Conservation (phyloP, 2,329 filamentous ascomycete genomes). For the Rhytidhysteron rufulum region DNA sequence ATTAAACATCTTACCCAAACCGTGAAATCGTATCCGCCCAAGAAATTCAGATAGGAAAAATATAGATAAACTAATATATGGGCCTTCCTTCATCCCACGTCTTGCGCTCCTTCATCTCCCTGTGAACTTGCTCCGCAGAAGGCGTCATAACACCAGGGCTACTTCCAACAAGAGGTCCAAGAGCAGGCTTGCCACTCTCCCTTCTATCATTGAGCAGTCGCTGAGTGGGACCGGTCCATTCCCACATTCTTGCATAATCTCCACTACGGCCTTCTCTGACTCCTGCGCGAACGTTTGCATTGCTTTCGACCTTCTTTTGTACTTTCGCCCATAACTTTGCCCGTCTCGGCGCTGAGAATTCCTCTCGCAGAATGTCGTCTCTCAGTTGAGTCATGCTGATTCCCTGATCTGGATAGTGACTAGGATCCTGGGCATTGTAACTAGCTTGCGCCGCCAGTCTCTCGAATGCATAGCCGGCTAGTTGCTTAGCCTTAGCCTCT, state of each 20-base stretch:
- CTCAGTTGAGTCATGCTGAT: constrained; percentile 84
- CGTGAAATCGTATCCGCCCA: constrained; percentile 1
- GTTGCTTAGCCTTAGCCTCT: constrained; percentile 69
- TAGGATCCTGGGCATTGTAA: constrained; percentile 63
- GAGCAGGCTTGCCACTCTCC: constrained; percentile 29
- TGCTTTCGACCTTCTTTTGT: constrained; percentile 80
- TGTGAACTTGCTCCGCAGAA: constrained; percentile 20
- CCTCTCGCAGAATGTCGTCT: constrained; percentile 81
- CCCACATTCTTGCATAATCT: constrained; percentile 61
- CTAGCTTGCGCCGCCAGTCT: constrained; percentile 80
- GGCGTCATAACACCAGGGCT: constrained; percentile 22
- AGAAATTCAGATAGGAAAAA: constrained; percentile 9
- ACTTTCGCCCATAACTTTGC: constrained; percentile 84
- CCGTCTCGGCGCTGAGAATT: constrained; percentile 72
- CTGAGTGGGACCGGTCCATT: constrained; percentile 61
- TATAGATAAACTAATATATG: constrained; percentile 38
- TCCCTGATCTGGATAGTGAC: constrained; percentile 67
- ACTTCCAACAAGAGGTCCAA: constrained; percentile 23
- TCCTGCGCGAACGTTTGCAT: constrained; percentile 83
- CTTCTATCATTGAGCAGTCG: constrained; percentile 39
- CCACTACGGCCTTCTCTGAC: constrained; percentile 58
- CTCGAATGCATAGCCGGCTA: constrained; percentile 82
- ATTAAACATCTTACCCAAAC: not conserved
- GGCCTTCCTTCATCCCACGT: constrained; percentile 48
- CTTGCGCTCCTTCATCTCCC: constrained; percentile 29